Evolutionary conservation across 805 yeast genomes (phyloP).

Genomic region (Candida verbasci): DNA sequence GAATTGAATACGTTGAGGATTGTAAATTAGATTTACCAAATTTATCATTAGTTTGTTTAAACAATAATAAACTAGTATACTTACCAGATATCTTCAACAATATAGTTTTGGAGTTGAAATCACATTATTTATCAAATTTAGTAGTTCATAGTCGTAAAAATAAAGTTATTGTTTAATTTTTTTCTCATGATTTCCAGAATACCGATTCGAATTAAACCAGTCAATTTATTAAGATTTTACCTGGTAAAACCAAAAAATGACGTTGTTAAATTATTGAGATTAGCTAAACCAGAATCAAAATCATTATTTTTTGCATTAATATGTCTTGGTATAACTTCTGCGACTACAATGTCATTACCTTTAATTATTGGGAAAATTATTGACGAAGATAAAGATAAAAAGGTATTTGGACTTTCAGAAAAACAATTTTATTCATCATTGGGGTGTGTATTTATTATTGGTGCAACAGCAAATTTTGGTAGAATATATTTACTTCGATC

Average conservation of each 20-base stretch:
- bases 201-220: constrained; percentile 3
- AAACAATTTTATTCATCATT: constrained; percentile 61
- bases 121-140: no score
- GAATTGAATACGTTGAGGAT: constrained; percentile 7
- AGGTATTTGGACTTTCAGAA: constrained; percentile 54
- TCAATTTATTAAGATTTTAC: constrained; percentile 2
- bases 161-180: no score
- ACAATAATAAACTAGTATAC: constrained; percentile 14
- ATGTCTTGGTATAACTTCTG: constrained; percentile 65
- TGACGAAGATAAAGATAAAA: constrained; percentile 34
- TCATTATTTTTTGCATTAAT: constrained; percentile 52
- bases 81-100: no score
- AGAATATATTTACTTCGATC: constrained; percentile 70
- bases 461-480: constrained; percentile 77
- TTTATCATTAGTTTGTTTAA: constrained; percentile 13
- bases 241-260: constrained; percentile 11
- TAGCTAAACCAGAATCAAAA: constrained; percentile 46
- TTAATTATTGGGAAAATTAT: constrained; percentile 79
- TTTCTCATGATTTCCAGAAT: constrained; percentile 9
- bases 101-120: no score
- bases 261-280: constrained; percentile 17
- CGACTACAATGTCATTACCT: constrained; percentile 79
- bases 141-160: no score
- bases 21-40: constrained; percentile 16
- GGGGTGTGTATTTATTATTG: constrained; percentile 60